These are phyloP conservation scores for Dactylellina sp. DNA, from an alignment of 2,329 filamentous ascomycete genomes.

Conservation along the genomic window DNA sequence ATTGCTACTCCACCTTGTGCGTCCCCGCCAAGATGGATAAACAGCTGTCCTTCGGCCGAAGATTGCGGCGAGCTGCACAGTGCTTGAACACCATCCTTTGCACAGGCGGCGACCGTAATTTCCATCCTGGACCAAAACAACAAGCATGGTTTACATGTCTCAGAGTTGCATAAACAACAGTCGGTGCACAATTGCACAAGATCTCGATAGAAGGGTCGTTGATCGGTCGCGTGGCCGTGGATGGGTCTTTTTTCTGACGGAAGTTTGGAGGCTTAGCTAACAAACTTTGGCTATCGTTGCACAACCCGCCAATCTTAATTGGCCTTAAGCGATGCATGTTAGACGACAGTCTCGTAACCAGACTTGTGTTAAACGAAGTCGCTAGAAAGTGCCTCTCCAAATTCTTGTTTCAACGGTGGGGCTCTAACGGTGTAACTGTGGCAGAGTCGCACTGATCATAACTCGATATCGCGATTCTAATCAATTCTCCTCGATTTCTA, in stretches of 20 bases:
- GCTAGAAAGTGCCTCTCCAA: not conserved
- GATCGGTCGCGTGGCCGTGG: slow-evolving; percentile 9
- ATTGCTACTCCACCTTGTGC: too few species aligned
- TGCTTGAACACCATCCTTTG: too few species aligned
- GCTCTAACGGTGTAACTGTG: not conserved
- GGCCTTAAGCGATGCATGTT: slow-evolving; percentile 14
- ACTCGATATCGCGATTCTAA: too few species aligned
- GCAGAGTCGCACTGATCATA: not conserved
- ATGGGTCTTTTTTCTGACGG: not conserved
- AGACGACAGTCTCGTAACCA: too few species aligned
- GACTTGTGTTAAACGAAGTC: slow-evolving; percentile 8
- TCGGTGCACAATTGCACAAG: too few species aligned
- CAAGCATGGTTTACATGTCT: too few species aligned
- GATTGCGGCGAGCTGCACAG: too few species aligned
- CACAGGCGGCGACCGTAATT: not conserved
- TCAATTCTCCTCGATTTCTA: not conserved
- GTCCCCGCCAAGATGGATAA: not conserved
- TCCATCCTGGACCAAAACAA: not conserved
- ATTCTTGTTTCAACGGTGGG: slow-evolving; percentile 22
- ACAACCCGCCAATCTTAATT: slow-evolving; percentile 10
- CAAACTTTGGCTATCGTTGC: slow-evolving; percentile 4
- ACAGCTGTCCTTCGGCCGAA: not conserved
- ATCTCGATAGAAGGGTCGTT: too few species aligned
- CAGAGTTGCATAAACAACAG: too few species aligned
- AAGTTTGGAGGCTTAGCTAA: slow-evolving; percentile 16